Evolutionary conservation across 2,329 filamentous ascomycete genomes (phyloP), one percentile per base, ranked within the genome.

Genomic region (Nigrograna mackinnonii): DNA sequence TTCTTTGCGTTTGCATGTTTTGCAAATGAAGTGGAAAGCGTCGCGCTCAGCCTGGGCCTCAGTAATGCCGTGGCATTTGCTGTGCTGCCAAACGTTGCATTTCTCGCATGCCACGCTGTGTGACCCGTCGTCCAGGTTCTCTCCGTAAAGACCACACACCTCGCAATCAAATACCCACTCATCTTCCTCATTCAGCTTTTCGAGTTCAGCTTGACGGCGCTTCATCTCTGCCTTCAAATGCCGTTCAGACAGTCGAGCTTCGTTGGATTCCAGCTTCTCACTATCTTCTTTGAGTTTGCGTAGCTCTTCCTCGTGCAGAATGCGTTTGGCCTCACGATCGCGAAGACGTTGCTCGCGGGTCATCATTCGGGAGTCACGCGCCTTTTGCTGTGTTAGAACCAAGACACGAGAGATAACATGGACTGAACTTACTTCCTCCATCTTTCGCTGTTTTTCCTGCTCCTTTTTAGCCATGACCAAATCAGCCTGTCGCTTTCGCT

Each of bases 21-120:
- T 74, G 71, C 92, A 97, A 51, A 96, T 69, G 60, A 96, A 96
- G 47, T 89, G 84, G 59, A 97, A 97, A 52, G 95, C 88, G 2
- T 89, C 83, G 35, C 84, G 79, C 51, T 96, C 92, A 1, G 91
- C 91, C 49, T 91, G 87, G 46, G 79, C 74, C 57, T 95, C 82
- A 34, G 81, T 80, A 50, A 97, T 87, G 30, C 85, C 86, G 46
- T 96, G 80, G 62, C 94, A 99, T 58, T 87, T 89, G 75, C 91
- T 95, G 64, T 99, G 94, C 66, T 97, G 92, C 94, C 94, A 99
- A 35, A 95, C 86, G 62, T 86, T 95, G 75, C 94, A 99, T 54
- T 79, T 85, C 63, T 99, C 94, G 70, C 94, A 99, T 20, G 91
- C 88, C 51, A 99, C 85, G 64, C 91, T 96, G 64, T 96, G 91